Evolutionary conservation across 805 yeast species (phyloP).

Genomic region (Cyberlindnera subsufficiens): DNA sequence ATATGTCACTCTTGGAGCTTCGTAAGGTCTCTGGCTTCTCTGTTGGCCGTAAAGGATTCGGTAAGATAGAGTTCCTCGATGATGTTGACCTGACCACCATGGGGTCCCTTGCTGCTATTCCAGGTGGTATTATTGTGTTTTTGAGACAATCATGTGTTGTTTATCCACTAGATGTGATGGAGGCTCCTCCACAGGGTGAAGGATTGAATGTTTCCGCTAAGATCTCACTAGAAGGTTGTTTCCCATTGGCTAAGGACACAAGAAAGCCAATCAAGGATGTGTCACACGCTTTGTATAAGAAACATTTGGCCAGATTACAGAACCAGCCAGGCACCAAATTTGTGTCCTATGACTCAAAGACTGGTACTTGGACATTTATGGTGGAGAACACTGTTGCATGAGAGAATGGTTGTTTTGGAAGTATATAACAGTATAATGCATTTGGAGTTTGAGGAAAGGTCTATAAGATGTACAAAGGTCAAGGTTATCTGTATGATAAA

Average conservation of each 20-base stretch:
- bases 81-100: slow-evolving; percentile 81
- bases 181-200: slow-evolving; percentile 63
- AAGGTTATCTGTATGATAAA: no score
- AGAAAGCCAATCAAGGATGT: slow-evolving; percentile 73
- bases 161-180: slow-evolving; percentile 60
- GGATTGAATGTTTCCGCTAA: slow-evolving; percentile 77
- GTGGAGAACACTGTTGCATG: slow-evolving; percentile 29
- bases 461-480: no score
- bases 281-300: slow-evolving; percentile 61
- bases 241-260: slow-evolving; percentile 69
- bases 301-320: slow-evolving; percentile 65
- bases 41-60: slow-evolving; percentile 72
- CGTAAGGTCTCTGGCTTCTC: slow-evolving; percentile 57
- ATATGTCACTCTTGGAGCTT: slow-evolving; percentile 56
- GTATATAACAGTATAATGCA: neutral
- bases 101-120: slow-evolving; percentile 52
- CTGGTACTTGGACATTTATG: slow-evolving; percentile 67
- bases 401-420: neutral
- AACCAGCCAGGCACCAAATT: slow-evolving; percentile 54
- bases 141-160: slow-evolving; percentile 54
- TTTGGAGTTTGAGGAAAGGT: no score
- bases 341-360: slow-evolving; percentile 67
- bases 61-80: slow-evolving; percentile 65
- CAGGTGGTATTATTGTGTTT: slow-evolving; percentile 62
- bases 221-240: slow-evolving; percentile 73